Evolutionary conservation across 345 rosid genomes (phyloP).

Genomic region (Microthlaspi erraticum): DNA sequence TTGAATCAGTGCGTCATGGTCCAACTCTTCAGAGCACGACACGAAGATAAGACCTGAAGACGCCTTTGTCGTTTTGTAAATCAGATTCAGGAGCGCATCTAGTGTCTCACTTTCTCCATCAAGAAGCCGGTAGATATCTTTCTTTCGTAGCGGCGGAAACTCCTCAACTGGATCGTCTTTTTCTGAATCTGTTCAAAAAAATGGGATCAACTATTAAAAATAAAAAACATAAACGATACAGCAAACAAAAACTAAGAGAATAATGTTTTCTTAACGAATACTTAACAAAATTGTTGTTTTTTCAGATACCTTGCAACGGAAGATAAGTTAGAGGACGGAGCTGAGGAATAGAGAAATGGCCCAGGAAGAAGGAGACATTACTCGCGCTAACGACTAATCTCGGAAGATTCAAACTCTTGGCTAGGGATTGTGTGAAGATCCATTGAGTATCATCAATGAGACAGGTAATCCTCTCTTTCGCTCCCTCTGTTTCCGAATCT

Average conservation of each 20-base stretch:
- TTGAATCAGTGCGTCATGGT: slow-evolving; percentile 54
- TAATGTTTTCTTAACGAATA: neutral
- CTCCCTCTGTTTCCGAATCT: neutral
- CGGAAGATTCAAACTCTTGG: slow-evolving; percentile 29
- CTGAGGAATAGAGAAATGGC: slow-evolving; percentile 37
- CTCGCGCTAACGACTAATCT: slow-evolving; percentile 19
- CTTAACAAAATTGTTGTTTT: neutral
- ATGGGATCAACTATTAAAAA: neutral
- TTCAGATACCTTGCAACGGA: slow-evolving; percentile 17
- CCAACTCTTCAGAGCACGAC: slow-evolving; percentile 61
- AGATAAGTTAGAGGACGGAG: slow-evolving; percentile 30
- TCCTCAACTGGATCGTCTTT: slow-evolving; percentile 16
- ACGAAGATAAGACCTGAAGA: slow-evolving; percentile 57
- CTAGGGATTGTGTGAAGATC: slow-evolving; percentile 24
- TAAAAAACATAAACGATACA: too few relatives aligned
- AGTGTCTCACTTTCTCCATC: neutral
- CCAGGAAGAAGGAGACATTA: slow-evolving; percentile 34
- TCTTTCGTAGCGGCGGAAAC: slow-evolving; percentile 37
- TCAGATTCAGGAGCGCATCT: neutral
- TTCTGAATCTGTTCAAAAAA: slow-evolving; percentile 10
- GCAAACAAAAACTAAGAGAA: too few relatives aligned
- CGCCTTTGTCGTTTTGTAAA: slow-evolving; percentile 18
- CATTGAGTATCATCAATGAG: slow-evolving; percentile 37
- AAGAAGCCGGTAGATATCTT: slow-evolving; percentile 18
- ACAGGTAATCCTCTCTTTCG: slow-evolving; percentile 29